Percentiles rank a stretch among this genome's conserved stretches.
Conservation (phyloP, 2,329 filamentous ascomycete species). For the Alternaria arbusti region DNA sequence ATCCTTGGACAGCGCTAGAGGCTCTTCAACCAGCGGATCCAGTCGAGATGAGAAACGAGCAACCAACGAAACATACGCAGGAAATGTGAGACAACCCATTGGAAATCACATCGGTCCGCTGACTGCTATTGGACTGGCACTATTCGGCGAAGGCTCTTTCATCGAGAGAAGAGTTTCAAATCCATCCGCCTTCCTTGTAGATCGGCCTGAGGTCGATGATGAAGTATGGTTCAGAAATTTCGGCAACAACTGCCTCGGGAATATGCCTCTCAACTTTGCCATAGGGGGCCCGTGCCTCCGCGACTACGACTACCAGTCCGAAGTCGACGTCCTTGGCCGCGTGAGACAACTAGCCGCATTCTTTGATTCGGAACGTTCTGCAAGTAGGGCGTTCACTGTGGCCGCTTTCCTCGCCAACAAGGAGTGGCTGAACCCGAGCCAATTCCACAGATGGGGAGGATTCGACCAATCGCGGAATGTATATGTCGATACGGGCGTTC, state of each 20-base stretch:
- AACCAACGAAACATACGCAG: background rate
- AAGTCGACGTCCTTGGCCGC: background rate
- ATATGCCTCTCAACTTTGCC: background rate
- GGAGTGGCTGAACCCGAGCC: background rate
- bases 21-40: background rate
- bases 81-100: background rate
- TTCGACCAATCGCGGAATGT: background rate
- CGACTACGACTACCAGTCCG: background rate
- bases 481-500: background rate
- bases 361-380: background rate
- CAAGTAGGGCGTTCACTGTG: background rate
- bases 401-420: conserved; percentile 1
- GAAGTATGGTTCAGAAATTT: background rate
- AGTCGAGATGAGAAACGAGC: background rate
- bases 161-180: background rate
- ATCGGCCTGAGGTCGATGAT: background rate
- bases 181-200: background rate
- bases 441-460: background rate
- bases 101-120: background rate
- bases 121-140: background rate
- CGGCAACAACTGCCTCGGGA: background rate
- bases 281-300: background rate
- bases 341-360: background rate
- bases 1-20: background rate
- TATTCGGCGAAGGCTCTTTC: background rate